Evolutionary conservation across 2,329 filamentous ascomycete genomes (phyloP).

Genomic region (Ascocoryne sarcoides): DNA sequence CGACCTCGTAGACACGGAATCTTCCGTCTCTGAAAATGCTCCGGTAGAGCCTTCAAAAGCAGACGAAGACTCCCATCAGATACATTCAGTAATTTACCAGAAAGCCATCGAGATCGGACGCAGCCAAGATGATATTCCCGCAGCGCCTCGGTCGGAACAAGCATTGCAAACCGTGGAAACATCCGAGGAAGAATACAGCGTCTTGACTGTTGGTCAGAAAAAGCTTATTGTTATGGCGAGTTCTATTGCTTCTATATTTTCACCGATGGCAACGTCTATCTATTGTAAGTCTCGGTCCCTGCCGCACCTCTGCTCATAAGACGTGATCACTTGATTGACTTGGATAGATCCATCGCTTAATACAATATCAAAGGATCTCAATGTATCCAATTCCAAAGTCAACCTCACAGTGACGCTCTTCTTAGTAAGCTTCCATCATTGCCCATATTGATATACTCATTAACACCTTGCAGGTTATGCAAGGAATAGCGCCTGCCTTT

Average conservation of each 20-base stretch:
- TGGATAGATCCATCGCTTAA: constrained; percentile 45
- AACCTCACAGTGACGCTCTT: constrained; percentile 33
- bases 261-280: constrained; percentile 9
- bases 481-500: constrained; percentile 49
- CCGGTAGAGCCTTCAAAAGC: too few relatives aligned
- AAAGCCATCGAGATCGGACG: too few relatives aligned
- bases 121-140: background rate
- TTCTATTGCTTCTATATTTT: constrained; percentile 5
- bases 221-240: constrained; percentile 4
- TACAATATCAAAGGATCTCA: constrained; percentile 38
- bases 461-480: constrained; percentile 38
- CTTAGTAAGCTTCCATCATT: constrained; percentile 21
- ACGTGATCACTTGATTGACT: too few relatives aligned
- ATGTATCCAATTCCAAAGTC: constrained; percentile 32
- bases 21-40: too few relatives aligned
- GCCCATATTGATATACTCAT: too few relatives aligned
- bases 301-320: too few relatives aligned
- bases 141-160: too few relatives aligned
- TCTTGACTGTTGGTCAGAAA: constrained; percentile 8
- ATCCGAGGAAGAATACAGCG: constrained; percentile 8
- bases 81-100: too few relatives aligned
- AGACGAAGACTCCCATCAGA: too few relatives aligned
- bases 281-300: constrained; percentile 12
- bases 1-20: too few relatives aligned
- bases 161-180: too few relatives aligned